phyloP scores from a whole-genome alignment of 192 early-diverging fungal genomes.

The Rhizoclosmatium globosum region DNA sequence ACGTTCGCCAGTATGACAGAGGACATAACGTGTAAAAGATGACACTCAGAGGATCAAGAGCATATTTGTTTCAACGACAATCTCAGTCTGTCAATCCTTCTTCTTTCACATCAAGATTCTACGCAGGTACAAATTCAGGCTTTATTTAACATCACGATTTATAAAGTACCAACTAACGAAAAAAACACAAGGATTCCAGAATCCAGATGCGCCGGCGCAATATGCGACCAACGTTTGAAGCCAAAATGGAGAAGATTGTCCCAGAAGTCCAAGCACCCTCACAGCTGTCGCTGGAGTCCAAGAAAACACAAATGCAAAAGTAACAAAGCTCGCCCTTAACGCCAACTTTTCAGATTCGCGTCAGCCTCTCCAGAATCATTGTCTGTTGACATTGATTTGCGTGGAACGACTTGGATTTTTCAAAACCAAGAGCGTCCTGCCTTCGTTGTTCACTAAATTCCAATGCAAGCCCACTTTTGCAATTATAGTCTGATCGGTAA shows the following conservation, averaged over 20 bases:
- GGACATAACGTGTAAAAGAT: not conserved
- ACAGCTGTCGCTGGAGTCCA: constrained; percentile 7
- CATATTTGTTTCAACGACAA: not conserved
- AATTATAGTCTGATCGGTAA: not conserved
- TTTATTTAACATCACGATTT: not conserved
- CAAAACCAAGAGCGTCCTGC: not conserved
- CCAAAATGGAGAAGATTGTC: not conserved
- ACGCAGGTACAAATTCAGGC: not conserved
- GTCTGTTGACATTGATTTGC: not conserved
- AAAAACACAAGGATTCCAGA: constrained; percentile 26
- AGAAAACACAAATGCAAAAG: constrained; percentile 12
- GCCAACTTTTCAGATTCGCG: not conserved
- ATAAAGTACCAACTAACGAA: constrained; percentile 6
- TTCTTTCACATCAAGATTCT: not conserved
- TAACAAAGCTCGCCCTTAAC: not conserved
- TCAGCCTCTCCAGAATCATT: not conserved
- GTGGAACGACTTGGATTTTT: not conserved
- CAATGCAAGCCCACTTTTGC: not conserved
- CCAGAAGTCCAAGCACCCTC: not conserved
- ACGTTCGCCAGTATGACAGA: not conserved
- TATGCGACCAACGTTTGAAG: not conserved
- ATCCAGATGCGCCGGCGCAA: not conserved
- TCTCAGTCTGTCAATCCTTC: not conserved
- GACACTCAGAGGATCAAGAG: not conserved
- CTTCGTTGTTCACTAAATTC: not conserved